Percentiles rank a stretch among this genome's conserved stretches.
phyloP scores from a whole-genome alignment of 2,329 filamentous ascomycete genomes.

The Fusarium palustre region DNA sequence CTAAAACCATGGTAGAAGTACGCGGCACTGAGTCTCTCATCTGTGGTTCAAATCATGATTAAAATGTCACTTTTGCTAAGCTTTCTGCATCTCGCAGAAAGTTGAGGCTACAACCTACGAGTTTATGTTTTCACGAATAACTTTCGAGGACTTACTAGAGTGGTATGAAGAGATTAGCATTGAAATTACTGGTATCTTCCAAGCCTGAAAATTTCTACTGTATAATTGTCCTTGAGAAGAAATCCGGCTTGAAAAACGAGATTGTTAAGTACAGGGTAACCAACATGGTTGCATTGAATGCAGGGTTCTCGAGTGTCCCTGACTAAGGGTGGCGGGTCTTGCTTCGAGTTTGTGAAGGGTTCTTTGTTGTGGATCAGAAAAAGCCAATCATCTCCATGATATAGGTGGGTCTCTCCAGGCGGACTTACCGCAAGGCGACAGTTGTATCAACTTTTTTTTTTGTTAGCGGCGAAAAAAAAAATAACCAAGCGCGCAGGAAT shows the following conservation, averaged over 20 bases:
- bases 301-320: slow-evolving; percentile 9
- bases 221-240: not conserved
- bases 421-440: slow-evolving; percentile 42
- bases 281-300: too few relatives aligned
- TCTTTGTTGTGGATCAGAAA: not conserved
- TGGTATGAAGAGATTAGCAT: fast-evolving
- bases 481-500: slow-evolving; percentile 41
- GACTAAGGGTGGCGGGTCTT: slow-evolving; percentile 30
- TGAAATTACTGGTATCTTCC: not conserved
- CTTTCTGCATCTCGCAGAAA: not conserved
- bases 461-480: slow-evolving; percentile 48
- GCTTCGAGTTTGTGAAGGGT: slow-evolving; percentile 19
- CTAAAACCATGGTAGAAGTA: not conserved
- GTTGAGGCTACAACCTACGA: not conserved
- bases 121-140: not conserved
- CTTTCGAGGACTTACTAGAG: not conserved
- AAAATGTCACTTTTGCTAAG: not conserved
- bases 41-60: too few relatives aligned
- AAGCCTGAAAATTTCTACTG: not conserved
- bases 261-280: slow-evolving; percentile 18
- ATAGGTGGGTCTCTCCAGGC: slow-evolving; percentile 12
- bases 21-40: not conserved
- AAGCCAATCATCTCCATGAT: not conserved
- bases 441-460: slow-evolving; percentile 41
- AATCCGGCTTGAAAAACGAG: not conserved